Base-by-base conservation (phyloP, 257 asterid genomes). In the Knoxia roxburghii region DNA sequence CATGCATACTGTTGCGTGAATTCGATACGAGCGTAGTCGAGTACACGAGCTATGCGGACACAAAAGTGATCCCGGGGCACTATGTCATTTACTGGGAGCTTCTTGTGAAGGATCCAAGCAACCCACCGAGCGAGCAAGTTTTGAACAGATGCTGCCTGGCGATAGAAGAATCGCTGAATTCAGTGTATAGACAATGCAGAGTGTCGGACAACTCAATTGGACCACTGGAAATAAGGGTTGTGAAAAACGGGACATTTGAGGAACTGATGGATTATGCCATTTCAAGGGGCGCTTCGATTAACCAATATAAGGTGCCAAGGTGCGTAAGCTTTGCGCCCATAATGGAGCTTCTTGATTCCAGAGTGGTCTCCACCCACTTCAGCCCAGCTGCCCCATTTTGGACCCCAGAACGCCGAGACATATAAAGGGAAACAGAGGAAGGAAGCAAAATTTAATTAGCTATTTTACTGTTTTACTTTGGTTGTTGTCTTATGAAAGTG, bases 241-340 rank as follows among this genome's bases (percentile, higher is more conserved):
- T 90, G 69, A 85, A 77, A 52, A 74, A 29, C 7, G 96, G 95
- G 0, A 88, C 95, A 1, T 90, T 86, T 68, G 97, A 90, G 71
- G 96, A 90, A 73, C 58, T 90, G 5, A 88, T 90, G 97, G 95
- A 90, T n/a, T 83, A 83, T 12, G 95, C 96, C 0, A 90, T 90
- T 54, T 80, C 95, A 0, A 79, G 93, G 69, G 97, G 95, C 37
- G 95, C 96, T 64, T 88, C 97, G 4, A 86, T 90, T 6, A 90
- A 85, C 65, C 97, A 90, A 71, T 90, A 90, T 70, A 88, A 90
- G 75, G 95, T 87, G 30, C 96, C 97, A 4, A 85, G 96, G 81
- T 90, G 96, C 76, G 91, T 90, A 43, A 86, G 77, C 70, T 85
- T 72, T 75, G 61, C 88, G 52, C 92, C 95, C 40, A 83, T 86